phyloP scores from a whole-genome alignment of 2,329 filamentous ascomycete species.

The Botrytis fragariae region DNA sequence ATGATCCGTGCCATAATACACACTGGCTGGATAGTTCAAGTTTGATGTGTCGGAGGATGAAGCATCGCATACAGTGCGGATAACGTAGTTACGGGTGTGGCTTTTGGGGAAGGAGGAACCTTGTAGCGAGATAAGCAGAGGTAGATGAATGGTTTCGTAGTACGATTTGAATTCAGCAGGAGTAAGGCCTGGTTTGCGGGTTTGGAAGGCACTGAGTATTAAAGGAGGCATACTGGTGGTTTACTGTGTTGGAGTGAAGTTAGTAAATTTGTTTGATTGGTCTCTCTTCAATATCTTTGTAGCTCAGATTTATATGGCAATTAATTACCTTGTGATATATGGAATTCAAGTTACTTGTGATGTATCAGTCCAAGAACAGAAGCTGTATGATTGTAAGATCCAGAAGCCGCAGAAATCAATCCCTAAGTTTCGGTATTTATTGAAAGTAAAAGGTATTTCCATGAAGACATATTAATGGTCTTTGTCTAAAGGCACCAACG shows the following conservation, averaged over 20 bases:
- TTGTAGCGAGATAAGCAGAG: not conserved
- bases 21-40: not conserved
- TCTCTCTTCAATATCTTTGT: not conserved
- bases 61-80: not conserved
- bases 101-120: not conserved
- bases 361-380: not conserved
- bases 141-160: not conserved
- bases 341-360: not conserved
- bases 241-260: not conserved
- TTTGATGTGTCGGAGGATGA: not conserved
- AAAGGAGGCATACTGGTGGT: not conserved
- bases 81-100: not conserved
- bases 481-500: not conserved
- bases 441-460: not conserved
- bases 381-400: not conserved
- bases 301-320: not conserved
- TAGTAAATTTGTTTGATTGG: not conserved
- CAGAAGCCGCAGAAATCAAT: not conserved
- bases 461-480: not conserved
- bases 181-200: not conserved
- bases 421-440: not conserved
- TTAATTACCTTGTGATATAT: not conserved
- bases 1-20: not conserved
- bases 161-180: not conserved
- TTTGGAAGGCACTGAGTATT: not conserved